Evolutionary conservation across 2,329 filamentous ascomycete species (phyloP), one percentile per base, ranked within the genome.

Genomic region (Chrysoporthe austroafricana): DNA sequence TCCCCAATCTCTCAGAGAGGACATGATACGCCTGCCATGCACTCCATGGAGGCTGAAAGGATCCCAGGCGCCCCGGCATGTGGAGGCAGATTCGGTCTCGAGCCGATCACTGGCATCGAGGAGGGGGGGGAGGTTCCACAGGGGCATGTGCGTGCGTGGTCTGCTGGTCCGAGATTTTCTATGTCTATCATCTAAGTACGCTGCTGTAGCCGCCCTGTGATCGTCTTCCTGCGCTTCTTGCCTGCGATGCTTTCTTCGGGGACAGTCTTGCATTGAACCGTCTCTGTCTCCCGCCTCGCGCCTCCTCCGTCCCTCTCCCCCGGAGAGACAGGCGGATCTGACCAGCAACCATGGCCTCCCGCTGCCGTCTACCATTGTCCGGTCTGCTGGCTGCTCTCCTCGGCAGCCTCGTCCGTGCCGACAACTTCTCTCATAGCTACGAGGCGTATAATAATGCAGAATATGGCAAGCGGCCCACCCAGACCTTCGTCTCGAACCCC

Each of bases 401-500:
- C 32, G 11, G 36, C 1, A 32, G 5, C 6, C 50, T 62, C 32
- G 64, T 50, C 13, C 9, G 21, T 11, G 59, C 58, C 32, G 64
- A 66, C 50, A 50, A 62, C 18, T 62, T 66, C 43, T 62, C 59
- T 50, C 71, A 70, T 62, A 72, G 76, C 60, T 63, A 71, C 14
- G 70, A 74, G 7, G 73, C 73, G 11, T 79, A 77, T 64, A 74
- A 74, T 63, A 70, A 66, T 36, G 74, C 75, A 14, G 67, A 69
- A 7, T 73, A 73, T 42, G 70, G 72, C 14, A 73, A 73, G 26
- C 69, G 75, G 52, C 77, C 78, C 42, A 74, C 71, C 60, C 78
- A 80, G 67, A 73, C 70, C 0, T 80, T 78, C 66, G 69, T 70
- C 43, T 78, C 78, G 0, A 76, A 75, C 16, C 50, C 36, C 7